Evolutionary conservation across 1,284 basidiomycete species (phyloP).

Genomic region (Meira nashicola): DNA sequence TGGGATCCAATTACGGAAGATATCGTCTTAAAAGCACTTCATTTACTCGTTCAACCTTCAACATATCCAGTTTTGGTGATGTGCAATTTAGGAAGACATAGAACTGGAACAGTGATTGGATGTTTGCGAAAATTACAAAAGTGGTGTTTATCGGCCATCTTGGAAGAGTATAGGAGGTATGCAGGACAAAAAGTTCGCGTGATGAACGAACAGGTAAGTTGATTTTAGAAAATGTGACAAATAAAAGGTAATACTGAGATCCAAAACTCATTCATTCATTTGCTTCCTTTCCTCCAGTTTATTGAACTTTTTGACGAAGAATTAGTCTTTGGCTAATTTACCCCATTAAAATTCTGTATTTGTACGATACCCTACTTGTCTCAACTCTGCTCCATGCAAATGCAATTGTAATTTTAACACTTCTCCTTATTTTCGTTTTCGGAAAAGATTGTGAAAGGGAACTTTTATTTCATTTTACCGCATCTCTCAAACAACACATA

Average conservation of each 20-base stretch:
- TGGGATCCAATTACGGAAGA: constrained; percentile 57
- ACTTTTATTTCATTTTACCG: too few relatives aligned
- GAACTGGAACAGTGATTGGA: constrained; percentile 58
- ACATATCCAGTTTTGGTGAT: constrained; percentile 58
- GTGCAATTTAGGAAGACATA: constrained; percentile 59
- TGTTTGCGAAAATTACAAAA: constrained; percentile 56
- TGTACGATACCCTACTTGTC: background rate
- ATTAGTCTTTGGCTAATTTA: constrained; percentile 58
- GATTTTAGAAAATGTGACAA: background rate
- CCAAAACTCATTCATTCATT: constrained; percentile 2
- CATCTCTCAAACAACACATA: too few relatives aligned
- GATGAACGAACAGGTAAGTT: constrained; percentile 57
- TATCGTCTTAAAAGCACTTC: constrained; percentile 58
- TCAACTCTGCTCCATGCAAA: background rate
- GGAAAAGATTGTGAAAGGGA: too few relatives aligned
- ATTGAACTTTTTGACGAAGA: constrained; percentile 60
- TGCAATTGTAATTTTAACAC: too few relatives aligned
- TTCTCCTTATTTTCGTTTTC: too few relatives aligned
- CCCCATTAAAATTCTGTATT: background rate
- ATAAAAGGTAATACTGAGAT: too few relatives aligned
- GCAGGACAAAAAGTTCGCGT: constrained; percentile 58
- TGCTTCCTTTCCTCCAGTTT: constrained; percentile 50
- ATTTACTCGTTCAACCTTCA: constrained; percentile 56
- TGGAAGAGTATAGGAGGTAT: constrained; percentile 59
- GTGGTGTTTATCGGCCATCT: constrained; percentile 57